These are phyloP conservation scores for Maudiozyma turicensis DNA, from an alignment of 805 yeast genomes.

Conservation along the genomic window DNA sequence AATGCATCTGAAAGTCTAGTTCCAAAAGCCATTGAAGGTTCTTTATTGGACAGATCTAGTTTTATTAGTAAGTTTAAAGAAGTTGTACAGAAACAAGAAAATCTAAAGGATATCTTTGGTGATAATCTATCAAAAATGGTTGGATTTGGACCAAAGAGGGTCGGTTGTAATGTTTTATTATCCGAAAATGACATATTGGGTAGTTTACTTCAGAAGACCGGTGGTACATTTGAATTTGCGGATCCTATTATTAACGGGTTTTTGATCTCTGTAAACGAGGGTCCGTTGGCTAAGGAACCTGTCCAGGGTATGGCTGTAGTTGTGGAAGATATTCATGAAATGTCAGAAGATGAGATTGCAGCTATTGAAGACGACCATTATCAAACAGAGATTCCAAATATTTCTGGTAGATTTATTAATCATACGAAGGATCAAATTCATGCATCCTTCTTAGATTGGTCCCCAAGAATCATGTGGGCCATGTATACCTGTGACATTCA, in stretches of 20 bases:
- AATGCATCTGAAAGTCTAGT: conserved; percentile 7
- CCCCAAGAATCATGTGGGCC: conserved; percentile 86
- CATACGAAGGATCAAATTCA: conserved; percentile 66
- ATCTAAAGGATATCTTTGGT: conserved; percentile 22
- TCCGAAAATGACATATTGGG: conserved; percentile 30
- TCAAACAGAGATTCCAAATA: conserved; percentile 32
- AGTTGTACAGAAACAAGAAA: conserved; percentile 22
- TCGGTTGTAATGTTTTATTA: conserved; percentile 66
- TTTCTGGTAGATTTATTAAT: conserved; percentile 66
- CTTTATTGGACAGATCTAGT: conserved; percentile 8
- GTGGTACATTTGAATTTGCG: conserved; percentile 35
- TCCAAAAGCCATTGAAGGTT: not conserved
- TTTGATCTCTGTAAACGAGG: conserved; percentile 70
- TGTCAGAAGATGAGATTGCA: conserved; percentile 24
- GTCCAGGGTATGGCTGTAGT: conserved; percentile 69
- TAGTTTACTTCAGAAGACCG: conserved; percentile 23
- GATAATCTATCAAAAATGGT: conserved; percentile 35
- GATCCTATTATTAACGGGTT: conserved; percentile 72
- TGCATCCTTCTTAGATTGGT: conserved; percentile 61
- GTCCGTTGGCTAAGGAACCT: conserved; percentile 84
- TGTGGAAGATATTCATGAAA: conserved; percentile 32
- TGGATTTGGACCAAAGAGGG: conserved; percentile 67
- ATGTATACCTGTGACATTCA: conserved; percentile 92
- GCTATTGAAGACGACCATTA: conserved; percentile 16
- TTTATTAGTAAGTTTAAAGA: conserved; percentile 30